Conservation (phyloP, 805 yeast genomes). For the Lipomyces lipofer region DNA sequence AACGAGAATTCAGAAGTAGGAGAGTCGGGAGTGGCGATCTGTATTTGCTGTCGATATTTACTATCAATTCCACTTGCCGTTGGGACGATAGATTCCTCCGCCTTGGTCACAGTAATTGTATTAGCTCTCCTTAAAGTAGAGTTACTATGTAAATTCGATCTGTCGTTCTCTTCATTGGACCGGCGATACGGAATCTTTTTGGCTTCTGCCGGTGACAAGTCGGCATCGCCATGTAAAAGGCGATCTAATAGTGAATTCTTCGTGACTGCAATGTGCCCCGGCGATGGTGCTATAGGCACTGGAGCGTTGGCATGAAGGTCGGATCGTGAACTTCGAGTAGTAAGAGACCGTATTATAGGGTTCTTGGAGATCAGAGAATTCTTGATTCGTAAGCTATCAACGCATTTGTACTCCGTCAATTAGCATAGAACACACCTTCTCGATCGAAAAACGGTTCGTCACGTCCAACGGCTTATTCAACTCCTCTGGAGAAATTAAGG, state of each 20-base stretch:
- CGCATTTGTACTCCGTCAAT: not conserved
- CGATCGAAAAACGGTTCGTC: slow-evolving; percentile 5
- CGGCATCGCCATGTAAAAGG: slow-evolving; percentile 24
- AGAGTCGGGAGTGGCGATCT: too few relatives aligned
- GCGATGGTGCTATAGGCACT: slow-evolving; percentile 6
- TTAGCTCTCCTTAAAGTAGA: too few relatives aligned
- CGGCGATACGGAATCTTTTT: too few relatives aligned
- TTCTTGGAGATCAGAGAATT: slow-evolving; percentile 6
- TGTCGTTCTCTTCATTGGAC: too few relatives aligned
- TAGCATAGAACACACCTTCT: slow-evolving; percentile 7
- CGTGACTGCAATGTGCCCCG: slow-evolving; percentile 11
- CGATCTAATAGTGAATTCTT: slow-evolving; percentile 26
- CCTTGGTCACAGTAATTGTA: too few relatives aligned
- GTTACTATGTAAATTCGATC: too few relatives aligned
- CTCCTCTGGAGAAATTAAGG: slow-evolving; percentile 14
- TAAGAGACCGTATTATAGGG: slow-evolving; percentile 10
- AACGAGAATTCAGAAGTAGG: too few relatives aligned
- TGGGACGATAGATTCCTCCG: too few relatives aligned
- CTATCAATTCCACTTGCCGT: too few relatives aligned
- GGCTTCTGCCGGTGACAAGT: too few relatives aligned
- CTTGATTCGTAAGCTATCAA: slow-evolving; percentile 1
- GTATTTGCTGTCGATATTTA: too few relatives aligned
- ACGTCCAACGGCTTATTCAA: slow-evolving; percentile 7
- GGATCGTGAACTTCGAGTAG: not conserved
- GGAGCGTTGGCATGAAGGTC: too few relatives aligned